phyloP scores from a whole-genome alignment of 495 filamentous ascomycete genomes.

The Penicillium turbatum region DNA sequence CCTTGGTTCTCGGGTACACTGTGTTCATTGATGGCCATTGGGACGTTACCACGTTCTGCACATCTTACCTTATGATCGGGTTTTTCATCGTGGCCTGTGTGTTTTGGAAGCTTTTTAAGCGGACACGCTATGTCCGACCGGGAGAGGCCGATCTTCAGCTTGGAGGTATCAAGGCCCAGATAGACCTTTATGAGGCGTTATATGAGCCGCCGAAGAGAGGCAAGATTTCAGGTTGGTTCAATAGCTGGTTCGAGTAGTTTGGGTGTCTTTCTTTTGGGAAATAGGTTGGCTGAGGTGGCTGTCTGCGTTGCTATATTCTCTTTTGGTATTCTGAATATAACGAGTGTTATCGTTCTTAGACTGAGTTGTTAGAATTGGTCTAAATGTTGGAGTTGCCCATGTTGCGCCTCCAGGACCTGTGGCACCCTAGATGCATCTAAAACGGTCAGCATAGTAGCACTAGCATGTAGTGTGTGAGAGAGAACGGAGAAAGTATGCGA shows the following conservation, averaged over 20 bases:
- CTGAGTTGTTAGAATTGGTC: background rate
- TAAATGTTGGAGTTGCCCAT: background rate
- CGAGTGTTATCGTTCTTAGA: background rate
- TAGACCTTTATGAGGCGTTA: slow-evolving; percentile 56
- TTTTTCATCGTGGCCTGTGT: slow-evolving; percentile 45
- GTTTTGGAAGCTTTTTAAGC: slow-evolving; percentile 51
- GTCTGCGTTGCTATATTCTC: background rate
- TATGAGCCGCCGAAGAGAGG: slow-evolving; percentile 13
- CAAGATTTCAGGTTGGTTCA: slow-evolving; percentile 12
- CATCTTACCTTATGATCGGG: slow-evolving; percentile 43
- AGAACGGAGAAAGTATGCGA: too few relatives aligned
- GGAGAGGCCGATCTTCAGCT: slow-evolving; percentile 35
- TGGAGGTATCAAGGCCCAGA: slow-evolving; percentile 43
- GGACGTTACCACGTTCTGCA: slow-evolving; percentile 25
- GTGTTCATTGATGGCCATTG: slow-evolving; percentile 30
- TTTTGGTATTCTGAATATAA: background rate
- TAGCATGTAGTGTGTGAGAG: too few relatives aligned
- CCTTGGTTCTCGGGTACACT: slow-evolving; percentile 26
- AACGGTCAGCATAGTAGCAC: too few relatives aligned
- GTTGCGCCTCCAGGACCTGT: background rate
- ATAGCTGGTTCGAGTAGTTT: slow-evolving; percentile 12
- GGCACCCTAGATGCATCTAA: too few relatives aligned
- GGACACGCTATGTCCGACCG: slow-evolving; percentile 43
- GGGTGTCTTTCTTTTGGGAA: background rate
- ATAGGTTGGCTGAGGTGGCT: background rate